Conservation (phyloP, 2,329 filamentous ascomycete genomes). For the Fusarium nematophilum region DNA sequence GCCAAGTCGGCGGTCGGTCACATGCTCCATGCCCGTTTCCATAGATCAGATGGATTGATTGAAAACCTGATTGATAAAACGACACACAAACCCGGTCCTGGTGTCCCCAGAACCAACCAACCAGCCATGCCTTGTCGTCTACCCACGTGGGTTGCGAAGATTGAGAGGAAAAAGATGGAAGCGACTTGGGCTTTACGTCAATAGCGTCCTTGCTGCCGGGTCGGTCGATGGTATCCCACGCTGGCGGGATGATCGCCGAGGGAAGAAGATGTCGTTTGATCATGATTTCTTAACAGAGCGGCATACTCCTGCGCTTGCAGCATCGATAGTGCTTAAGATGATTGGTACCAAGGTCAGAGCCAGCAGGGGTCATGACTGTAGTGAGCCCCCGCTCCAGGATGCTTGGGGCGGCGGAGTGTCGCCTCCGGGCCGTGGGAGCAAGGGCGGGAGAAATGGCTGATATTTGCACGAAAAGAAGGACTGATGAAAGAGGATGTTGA, state of each 20-base stretch:
- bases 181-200: neutral
- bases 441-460: neutral
- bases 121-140: constrained; percentile 12
- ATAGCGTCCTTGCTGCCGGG: constrained; percentile 8
- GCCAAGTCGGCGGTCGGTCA: neutral
- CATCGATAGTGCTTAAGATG: constrained; percentile 16
- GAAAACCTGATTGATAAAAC: constrained; percentile 16
- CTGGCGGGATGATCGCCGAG: neutral
- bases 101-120: neutral
- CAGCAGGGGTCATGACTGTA: constrained; percentile 7
- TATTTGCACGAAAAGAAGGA: neutral
- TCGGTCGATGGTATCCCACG: constrained; percentile 2
- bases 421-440: constrained; percentile 8
- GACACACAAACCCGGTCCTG: neutral
- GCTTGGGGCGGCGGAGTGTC: constrained; percentile 10
- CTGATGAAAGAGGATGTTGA: constrained; percentile 1
- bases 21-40: neutral
- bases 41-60: constrained; percentile 6
- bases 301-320: constrained; percentile 15
- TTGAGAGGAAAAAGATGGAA: constrained; percentile 5
- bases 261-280: constrained; percentile 3
- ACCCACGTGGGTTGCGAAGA: constrained; percentile 28
- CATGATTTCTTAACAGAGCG: constrained; percentile 14
- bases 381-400: constrained; percentile 13
- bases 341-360: constrained; percentile 1